phyloP scores from a whole-genome alignment of 345 rosid species.

The Garcia nutans region DNA sequence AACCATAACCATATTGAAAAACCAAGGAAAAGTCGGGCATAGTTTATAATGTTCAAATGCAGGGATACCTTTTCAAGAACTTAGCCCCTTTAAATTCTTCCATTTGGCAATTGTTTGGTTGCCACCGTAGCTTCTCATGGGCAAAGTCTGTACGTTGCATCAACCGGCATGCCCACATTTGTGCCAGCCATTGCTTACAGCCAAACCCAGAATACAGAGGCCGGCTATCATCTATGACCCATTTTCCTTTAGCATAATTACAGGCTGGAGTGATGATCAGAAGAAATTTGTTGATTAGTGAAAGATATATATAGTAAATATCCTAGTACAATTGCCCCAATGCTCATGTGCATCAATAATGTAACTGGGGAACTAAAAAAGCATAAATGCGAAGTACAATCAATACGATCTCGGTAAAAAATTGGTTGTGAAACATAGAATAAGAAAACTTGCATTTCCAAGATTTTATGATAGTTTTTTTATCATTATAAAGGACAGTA shows the following conservation, averaged over 20 bases:
- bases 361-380: not conserved
- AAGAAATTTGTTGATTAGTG: slow-evolving; percentile 13
- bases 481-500: not conserved
- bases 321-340: not conserved
- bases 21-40: not conserved
- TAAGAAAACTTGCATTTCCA: not conserved
- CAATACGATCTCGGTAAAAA: not conserved
- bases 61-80: slow-evolving; percentile 67
- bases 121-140: slow-evolving; percentile 78
- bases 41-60: not conserved
- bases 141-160: slow-evolving; percentile 84
- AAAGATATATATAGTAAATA: not conserved
- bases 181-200: slow-evolving; percentile 89
- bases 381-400: not conserved
- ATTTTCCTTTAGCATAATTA: slow-evolving; percentile 82
- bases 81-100: slow-evolving; percentile 69
- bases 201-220: slow-evolving; percentile 75
- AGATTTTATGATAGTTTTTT: not conserved
- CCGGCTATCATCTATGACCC: slow-evolving; percentile 72
- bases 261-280: slow-evolving; percentile 45
- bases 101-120: slow-evolving; percentile 76
- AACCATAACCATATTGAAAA: slow-evolving; percentile 6
- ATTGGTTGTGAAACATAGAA: not conserved
- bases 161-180: slow-evolving; percentile 92
- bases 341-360: not conserved